Evolutionary conservation across 148 eudicot genomes (phyloP).

Genomic region (Rhododendron griersonianum): DNA sequence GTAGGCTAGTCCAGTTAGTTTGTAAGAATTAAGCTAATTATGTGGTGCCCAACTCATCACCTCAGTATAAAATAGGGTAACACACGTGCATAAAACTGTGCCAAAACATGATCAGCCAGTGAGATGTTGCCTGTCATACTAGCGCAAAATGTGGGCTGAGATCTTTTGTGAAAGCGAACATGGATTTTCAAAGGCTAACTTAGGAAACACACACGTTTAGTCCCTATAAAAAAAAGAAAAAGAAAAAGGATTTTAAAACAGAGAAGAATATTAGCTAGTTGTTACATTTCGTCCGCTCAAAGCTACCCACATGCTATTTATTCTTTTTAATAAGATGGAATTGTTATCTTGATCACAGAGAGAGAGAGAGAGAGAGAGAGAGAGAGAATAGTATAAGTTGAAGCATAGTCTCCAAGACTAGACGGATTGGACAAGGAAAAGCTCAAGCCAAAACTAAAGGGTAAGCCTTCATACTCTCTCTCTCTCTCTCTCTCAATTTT

Average conservation of each 20-base stretch:
- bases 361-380: not conserved
- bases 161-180: not conserved
- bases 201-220: not conserved
- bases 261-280: not conserved
- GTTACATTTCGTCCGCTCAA: not conserved
- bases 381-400: not conserved
- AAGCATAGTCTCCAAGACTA: not conserved
- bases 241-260: not conserved
- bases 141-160: not conserved
- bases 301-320: slow-evolving; percentile 7
- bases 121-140: not conserved
- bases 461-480: slow-evolving; percentile 9
- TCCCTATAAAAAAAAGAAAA: not conserved
- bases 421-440: not conserved
- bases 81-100: slow-evolving; percentile 1
- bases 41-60: not conserved
- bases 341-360: not conserved
- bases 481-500: not conserved
- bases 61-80: not conserved
- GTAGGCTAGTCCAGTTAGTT: too few relatives aligned
- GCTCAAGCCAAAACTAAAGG: slow-evolving; percentile 1
- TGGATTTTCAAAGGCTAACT: not conserved
- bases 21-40: too few relatives aligned
- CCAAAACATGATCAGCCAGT: not conserved
- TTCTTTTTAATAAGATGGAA: not conserved